Conservation (phyloP, 768 basidiomycete genomes). For the Boletus huronensis region DNA sequence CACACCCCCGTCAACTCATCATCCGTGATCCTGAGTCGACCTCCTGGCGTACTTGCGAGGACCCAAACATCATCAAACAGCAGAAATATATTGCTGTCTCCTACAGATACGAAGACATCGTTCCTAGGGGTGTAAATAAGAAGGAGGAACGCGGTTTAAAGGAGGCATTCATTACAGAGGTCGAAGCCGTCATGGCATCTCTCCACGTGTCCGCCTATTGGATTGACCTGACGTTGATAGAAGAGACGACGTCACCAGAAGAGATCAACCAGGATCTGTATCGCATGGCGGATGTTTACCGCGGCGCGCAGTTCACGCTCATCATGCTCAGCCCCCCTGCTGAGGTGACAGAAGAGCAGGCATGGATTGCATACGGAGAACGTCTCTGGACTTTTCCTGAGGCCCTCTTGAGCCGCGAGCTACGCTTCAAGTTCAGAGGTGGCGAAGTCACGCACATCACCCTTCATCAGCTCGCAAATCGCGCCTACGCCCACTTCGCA, state of each 20-base stretch:
- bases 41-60: conserved; percentile 2
- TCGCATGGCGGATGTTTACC: conserved; percentile 25
- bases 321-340: conserved; percentile 13
- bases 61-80: conserved; percentile 2
- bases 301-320: conserved; percentile 21
- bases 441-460: conserved; percentile 14
- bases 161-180: conserved; percentile 1
- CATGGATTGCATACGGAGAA: conserved; percentile 20
- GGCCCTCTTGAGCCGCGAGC: conserved; percentile 19
- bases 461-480: conserved; percentile 23
- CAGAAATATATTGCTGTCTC: conserved; percentile 21
- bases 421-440: conserved; percentile 14
- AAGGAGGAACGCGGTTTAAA: not conserved
- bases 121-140: not conserved
- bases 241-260: not conserved
- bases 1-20: conserved; percentile 16
- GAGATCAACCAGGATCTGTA: conserved; percentile 20
- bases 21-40: conserved; percentile 3
- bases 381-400: conserved; percentile 27
- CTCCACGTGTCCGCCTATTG: conserved; percentile 19
- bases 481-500: conserved; percentile 13
- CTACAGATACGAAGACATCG: conserved; percentile 13
- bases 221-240: conserved; percentile 15
- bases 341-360: not conserved
- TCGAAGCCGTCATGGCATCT: conserved; percentile 2